Evolutionary conservation across 257 asterid species (phyloP), one percentile per base, ranked within the genome.

Genomic region (Plectranthus barbatus): DNA sequence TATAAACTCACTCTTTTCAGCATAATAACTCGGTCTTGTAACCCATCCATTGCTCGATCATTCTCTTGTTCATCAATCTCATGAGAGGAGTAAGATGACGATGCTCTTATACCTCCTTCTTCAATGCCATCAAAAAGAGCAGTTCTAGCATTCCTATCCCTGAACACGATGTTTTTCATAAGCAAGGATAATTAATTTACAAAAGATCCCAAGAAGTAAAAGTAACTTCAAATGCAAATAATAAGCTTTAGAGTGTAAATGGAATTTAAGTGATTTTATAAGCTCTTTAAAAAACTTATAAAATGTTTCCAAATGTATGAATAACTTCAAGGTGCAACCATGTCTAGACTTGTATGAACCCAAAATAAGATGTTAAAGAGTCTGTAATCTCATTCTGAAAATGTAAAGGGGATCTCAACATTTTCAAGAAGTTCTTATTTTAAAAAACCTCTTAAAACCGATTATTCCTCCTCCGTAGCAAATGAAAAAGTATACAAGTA

Each of bases 101-200:
- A 81, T 69, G 95, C 91, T 76, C 95, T 78, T 66, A 91, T 84
- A 33, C 95, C 98, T 56, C 96, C 96, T 76, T 91, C 96, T 80
- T 91, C 98, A 64, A 91, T 91, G n/a, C 96, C 98, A 73, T 91
- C 96, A 72, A 91, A 88, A n/a, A 91, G 88, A 31, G 98, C 90
- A 67, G 67, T 61, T 80, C 96, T 86, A 56, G 80, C 67, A 72
- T 75, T 80, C 51, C 92, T 88, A 26, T 91, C 98, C 94, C 92
- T 91, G 69, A 41, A 60, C 56, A 11, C 72, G 57, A 44, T 50
- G n/a, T 59, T 54, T 48, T 10, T 56, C 26, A 51, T 20, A 36
- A 65, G 33, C 57, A 40, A 53, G 13, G 44, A 54, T 19, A 57
- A 46, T 24, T 6, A 44, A 37, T 13, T 37, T 11, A 13, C 11